Conservation (phyloP, 371 early-diverging fungal genomes). For the Capillidium rhysosporum region DNA sequence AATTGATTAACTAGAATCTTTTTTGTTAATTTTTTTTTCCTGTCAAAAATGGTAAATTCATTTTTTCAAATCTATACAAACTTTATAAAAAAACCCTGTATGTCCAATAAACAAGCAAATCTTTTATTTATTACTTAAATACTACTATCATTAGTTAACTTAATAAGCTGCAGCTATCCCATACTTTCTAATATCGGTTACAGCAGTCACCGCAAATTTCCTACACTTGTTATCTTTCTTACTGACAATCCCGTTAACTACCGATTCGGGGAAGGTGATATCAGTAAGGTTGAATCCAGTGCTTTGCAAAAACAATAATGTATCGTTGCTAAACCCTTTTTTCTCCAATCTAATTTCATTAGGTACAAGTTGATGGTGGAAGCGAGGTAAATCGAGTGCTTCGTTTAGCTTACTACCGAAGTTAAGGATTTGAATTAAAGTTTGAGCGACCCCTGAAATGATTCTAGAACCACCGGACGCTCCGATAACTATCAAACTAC, state of each 20-base stretch:
- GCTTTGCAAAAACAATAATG: not conserved
- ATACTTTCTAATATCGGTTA: not conserved
- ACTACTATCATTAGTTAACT: not conserved
- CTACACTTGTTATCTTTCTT: not conserved
- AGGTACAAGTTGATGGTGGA: slow-evolving; percentile 90
- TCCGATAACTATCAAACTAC: slow-evolving; percentile 51
- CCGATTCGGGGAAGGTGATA: not conserved
- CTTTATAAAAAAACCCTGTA: too few relatives aligned
- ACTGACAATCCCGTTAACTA: not conserved
- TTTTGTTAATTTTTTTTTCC: too few relatives aligned
- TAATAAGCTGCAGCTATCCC: slow-evolving; percentile 4
- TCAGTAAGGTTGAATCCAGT: not conserved
- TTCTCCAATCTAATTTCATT: slow-evolving; percentile 21
- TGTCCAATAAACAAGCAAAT: too few relatives aligned
- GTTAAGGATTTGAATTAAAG: slow-evolving; percentile 53
- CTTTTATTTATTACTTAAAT: too few relatives aligned
- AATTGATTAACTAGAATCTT: too few relatives aligned
- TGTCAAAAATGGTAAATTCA: too few relatives aligned
- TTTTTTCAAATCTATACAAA: too few relatives aligned
- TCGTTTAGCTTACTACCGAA: slow-evolving; percentile 37
- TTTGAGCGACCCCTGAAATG: slow-evolving; percentile 60
- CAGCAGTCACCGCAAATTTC: not conserved
- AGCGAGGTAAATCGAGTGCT: slow-evolving; percentile 59
- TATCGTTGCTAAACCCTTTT: not conserved
- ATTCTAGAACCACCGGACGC: slow-evolving; percentile 94